Percentiles rank a stretch among this genome's conserved stretches.
These are phyloP conservation scores for Ceratobasidium sp. DNA, from an alignment of 1,284 basidiomycete genomes.

Conservation along the genomic window DNA sequence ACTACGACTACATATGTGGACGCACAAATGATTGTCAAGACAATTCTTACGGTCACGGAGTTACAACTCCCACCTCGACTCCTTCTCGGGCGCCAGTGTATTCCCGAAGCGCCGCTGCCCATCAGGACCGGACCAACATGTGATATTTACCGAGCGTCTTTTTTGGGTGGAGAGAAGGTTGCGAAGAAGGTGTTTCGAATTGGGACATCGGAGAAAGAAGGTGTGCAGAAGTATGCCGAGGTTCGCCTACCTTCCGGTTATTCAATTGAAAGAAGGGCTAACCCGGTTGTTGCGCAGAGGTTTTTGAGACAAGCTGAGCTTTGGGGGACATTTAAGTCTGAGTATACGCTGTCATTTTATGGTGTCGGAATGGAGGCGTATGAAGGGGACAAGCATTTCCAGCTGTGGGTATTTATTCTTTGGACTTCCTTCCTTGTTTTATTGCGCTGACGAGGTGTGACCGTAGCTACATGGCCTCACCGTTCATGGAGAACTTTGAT, in stretches of 20 bases:
- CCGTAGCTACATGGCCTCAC: constrained; percentile 43
- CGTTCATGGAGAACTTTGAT: constrained; percentile 37
- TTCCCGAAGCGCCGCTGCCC: not conserved
- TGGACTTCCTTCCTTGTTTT: no score
- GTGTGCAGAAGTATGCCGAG: not conserved
- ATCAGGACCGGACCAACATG: not conserved
- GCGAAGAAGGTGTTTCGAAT: constrained; percentile 13
- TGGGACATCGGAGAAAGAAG: not conserved
- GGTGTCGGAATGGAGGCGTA: constrained; percentile 9
- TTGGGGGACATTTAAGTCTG: not conserved
- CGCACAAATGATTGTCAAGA: not conserved
- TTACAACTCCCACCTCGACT: not conserved
- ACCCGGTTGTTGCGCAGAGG: not conserved
- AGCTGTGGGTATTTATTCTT: not conserved
- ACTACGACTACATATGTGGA: not conserved
- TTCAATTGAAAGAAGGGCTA: no score
- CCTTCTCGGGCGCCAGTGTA: not conserved
- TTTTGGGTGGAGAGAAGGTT: constrained; percentile 1
- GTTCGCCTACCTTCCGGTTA: no score
- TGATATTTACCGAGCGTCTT: not conserved
- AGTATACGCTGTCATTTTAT: constrained; percentile 16
- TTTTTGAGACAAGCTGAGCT: not conserved
- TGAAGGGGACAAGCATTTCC: constrained; percentile 15
- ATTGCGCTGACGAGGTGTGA: no score
- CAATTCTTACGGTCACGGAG: not conserved